Conservation (phyloP, 78 protist genomes). For the slime mould (Dictyostelium discoideum) region dicty_2.7 NC_007088.5:4992001-4992500, state of each 20-base stretch:
- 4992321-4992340: background rate
- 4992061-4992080: slow-evolving; percentile 9
- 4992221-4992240: background rate
- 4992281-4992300: slow-evolving; percentile 38
- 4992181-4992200: slow-evolving; percentile 29
- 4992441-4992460: slow-evolving; percentile 48
- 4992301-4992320: slow-evolving; percentile 2
- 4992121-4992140: background rate
- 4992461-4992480: slow-evolving; percentile 11
- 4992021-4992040: background rate
- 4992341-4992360: background rate
- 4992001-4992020: background rate
- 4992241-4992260: slow-evolving; percentile 10
- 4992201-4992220: slow-evolving; percentile 4
- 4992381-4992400: slow-evolving; percentile 45
- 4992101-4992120: slow-evolving; percentile 23
- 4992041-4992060: background rate
- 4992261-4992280: slow-evolving; percentile 56
- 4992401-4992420: slow-evolving; percentile 35
- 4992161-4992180: slow-evolving; percentile 28
- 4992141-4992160: slow-evolving; percentile 10
- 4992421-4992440: slow-evolving; percentile 24
- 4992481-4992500: slow-evolving; percentile 11
- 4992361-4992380: background rate
- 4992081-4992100: background rate